phyloP scores from a whole-genome alignment of 805 yeast genomes.

The Blastobotrys chiropterorum region DNA sequence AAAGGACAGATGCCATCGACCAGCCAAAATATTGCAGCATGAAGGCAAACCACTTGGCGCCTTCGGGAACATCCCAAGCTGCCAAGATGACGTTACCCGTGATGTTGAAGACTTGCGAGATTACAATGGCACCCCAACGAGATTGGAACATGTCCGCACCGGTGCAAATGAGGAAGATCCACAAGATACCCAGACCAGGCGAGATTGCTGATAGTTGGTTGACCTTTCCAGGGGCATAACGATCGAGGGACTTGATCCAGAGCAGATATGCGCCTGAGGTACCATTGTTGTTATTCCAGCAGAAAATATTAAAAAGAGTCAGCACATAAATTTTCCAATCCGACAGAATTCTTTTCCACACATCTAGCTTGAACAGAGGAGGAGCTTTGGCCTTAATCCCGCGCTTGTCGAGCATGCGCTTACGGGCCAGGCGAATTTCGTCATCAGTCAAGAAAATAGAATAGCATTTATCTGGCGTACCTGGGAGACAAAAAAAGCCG shows the following conservation, averaged over 20 bases:
- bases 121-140: slow-evolving; percentile 48
- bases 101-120: slow-evolving; percentile 48
- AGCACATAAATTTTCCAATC: slow-evolving; percentile 58
- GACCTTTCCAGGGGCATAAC: slow-evolving; percentile 39
- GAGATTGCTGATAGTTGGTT: slow-evolving; percentile 50
- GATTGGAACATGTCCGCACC: slow-evolving; percentile 46
- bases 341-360: slow-evolving; percentile 45
- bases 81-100: slow-evolving; percentile 48
- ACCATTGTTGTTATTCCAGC: slow-evolving; percentile 52
- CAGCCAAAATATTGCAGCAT: slow-evolving; percentile 50
- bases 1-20: slow-evolving; percentile 55
- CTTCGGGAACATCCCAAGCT: slow-evolving; percentile 48
- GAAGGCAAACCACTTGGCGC: slow-evolving; percentile 58
- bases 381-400: slow-evolving; percentile 1
- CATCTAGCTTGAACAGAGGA: slow-evolving; percentile 21
- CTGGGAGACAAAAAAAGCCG: slow-evolving; percentile 55
- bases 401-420: slow-evolving; percentile 28
- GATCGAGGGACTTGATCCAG: slow-evolving; percentile 51
- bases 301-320: slow-evolving; percentile 48
- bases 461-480: slow-evolving; percentile 55
- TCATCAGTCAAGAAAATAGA: slow-evolving; percentile 49
- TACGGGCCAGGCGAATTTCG: slow-evolving; percentile 48
- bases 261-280: slow-evolving; percentile 51
- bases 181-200: slow-evolving; percentile 53
- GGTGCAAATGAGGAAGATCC: slow-evolving; percentile 19